These are phyloP conservation scores for Apiosordaria backusii DNA, from an alignment of 495 filamentous ascomycete genomes.

Conservation along the genomic window DNA sequence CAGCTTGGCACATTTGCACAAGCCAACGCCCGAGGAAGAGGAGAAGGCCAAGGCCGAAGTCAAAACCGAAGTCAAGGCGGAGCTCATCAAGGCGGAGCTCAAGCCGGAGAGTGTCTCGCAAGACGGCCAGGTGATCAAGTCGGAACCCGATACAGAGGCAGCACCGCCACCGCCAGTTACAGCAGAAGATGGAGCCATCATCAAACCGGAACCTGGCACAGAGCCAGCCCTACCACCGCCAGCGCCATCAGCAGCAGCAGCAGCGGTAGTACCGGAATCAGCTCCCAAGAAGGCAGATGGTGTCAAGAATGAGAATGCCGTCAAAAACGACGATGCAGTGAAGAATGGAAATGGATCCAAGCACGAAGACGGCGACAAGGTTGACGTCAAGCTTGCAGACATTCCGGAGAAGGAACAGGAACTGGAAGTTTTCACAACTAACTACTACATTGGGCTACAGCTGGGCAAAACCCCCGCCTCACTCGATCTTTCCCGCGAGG, in stretches of 20 bases:
- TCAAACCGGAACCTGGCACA: conserved; percentile 16
- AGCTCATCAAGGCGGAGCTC: conserved; percentile 31
- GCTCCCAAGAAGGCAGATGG: conserved; percentile 10
- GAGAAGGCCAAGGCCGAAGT: conserved; percentile 46
- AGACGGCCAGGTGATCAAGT: conserved; percentile 18
- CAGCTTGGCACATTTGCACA: conserved; percentile 62
- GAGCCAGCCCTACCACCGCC: conserved; percentile 1
- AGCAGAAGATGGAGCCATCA: conserved; percentile 1
- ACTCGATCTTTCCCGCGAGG: conserved; percentile 68
- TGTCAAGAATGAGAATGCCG: background rate
- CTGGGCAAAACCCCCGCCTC: conserved; percentile 47
- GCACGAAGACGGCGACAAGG: background rate
- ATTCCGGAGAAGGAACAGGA: conserved; percentile 25
- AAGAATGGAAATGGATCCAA: background rate
- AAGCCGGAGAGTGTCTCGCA: conserved; percentile 33
- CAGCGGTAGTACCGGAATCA: conserved; percentile 12
- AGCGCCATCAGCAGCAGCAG: background rate
- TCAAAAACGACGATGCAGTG: background rate
- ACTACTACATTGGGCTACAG: conserved; percentile 37
- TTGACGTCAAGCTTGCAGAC: conserved; percentile 22
- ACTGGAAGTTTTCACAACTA: conserved; percentile 31
- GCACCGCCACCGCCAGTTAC: background rate
- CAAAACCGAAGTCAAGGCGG: conserved; percentile 34
- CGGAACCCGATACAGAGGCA: conserved; percentile 11
- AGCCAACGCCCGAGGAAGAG: conserved; percentile 38